Base-by-base conservation (phyloP, 306 rosid species). In the cucumber (Cucumis sativus) region DNA sequence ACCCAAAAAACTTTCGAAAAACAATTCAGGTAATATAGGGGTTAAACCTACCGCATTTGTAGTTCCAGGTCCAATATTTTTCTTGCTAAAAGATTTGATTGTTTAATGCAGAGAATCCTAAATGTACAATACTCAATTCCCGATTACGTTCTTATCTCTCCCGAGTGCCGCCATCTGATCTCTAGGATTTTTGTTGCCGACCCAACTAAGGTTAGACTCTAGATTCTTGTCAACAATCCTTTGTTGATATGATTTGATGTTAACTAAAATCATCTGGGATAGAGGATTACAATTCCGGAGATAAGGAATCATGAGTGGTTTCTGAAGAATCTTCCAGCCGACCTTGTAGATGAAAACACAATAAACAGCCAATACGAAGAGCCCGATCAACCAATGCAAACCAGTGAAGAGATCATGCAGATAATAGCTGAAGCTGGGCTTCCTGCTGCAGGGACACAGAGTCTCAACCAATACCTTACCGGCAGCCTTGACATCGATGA, bases 121-220 rank as follows among this genome's bases (percentile, higher is more conserved):
- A 95, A 88, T 81, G 98, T 95, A 74, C 98, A 92, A 80, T 92
- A 95, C 82, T 88, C 98, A 51, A 88, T 95, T 80, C 97, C 98
- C 8, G 98, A 95, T 80, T 92, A 95, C 37, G 97, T 95, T 79
- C 97, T 90, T 75, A 89, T 92, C 79, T 90, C 98, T 75, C 89
- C 89, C 0, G 97, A 95, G 78, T 95, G 98, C 75, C 86, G 68
- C 23, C 97, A 92, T 87, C 84, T 95, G 56, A 92, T 95, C 75
- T 95, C 97, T 51, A 87, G 98, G 86, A 95, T 92, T 73, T 90
- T 95, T 80, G 97, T 89, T 64, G 93, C 90, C 10, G 98, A 95
- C 67, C 97, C 97, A 15, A 86, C 96, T 43, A 82, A 90, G 96
- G 98, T 90, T 60, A 69, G 82, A 49, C 62, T 35, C 62, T n/a